A percentile compares a stretch with the other conserved stretches of the same genome.
phyloP scores from a whole-genome alignment of 2,329 filamentous ascomycete genomes.

The Blastomyces parvus region DNA sequence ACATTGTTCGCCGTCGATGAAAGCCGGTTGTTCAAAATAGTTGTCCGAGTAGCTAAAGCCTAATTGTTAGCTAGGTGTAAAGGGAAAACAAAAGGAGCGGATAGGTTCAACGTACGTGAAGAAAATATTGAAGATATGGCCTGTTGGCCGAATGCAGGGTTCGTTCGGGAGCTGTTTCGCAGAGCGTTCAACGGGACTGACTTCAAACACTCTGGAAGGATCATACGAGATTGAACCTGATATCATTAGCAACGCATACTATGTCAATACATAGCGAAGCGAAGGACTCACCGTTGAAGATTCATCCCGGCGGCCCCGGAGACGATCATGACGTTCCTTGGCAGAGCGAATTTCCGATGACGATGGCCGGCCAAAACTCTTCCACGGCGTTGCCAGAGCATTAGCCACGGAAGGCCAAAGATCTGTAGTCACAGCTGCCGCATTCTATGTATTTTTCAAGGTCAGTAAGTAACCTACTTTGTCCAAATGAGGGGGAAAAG shows the following conservation, averaged over 20 bases:
- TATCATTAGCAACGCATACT: not conserved
- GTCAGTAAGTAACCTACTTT: not conserved
- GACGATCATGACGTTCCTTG: slow-evolving; percentile 2
- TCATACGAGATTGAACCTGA: slow-evolving; percentile 5
- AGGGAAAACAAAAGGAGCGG: not conserved
- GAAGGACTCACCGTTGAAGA: slow-evolving; percentile 18
- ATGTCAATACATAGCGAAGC: not conserved
- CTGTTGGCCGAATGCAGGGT: not conserved
- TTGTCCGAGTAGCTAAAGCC: slow-evolving; percentile 3
- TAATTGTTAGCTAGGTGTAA: not conserved
- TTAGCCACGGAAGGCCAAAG: slow-evolving; percentile 38
- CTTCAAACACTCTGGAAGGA: slow-evolving; percentile 23
- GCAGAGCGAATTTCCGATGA: slow-evolving; percentile 9
- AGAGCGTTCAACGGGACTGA: slow-evolving; percentile 21
- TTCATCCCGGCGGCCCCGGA: slow-evolving; percentile 9
- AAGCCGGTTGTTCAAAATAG: not conserved
- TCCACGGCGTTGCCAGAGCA: slow-evolving; percentile 30
- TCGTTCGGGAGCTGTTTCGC: slow-evolving; percentile 12
- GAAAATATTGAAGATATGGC: not conserved
- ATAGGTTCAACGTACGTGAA: slow-evolving; percentile 8
- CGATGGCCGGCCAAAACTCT: slow-evolving; percentile 21
- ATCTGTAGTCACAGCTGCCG: slow-evolving; percentile 36
- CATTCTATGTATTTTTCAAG: slow-evolving; percentile 29
- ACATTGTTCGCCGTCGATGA: not conserved
- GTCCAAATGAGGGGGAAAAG: not conserved